A percentile compares a stretch with the other conserved stretches of the same genome.
Conservation (phyloP, 1,284 basidiomycete genomes). For the Xerocomus nothofagi region DNA sequence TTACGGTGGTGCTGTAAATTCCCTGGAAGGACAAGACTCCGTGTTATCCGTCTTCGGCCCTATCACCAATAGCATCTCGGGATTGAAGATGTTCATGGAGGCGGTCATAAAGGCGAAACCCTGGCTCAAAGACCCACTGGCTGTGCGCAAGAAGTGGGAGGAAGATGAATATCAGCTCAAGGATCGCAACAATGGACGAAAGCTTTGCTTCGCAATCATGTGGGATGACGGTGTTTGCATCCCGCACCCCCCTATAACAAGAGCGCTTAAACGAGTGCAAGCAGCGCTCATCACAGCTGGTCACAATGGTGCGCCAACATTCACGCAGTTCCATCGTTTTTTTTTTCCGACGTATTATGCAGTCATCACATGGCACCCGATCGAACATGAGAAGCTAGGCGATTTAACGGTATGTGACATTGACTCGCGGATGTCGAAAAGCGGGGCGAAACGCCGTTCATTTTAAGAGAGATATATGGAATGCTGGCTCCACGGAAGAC, state of each 20-base stretch:
- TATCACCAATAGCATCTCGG: constrained; percentile 55
- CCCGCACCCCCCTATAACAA: constrained; percentile 72
- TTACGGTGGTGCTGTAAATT: constrained; percentile 62
- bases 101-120: constrained; percentile 56
- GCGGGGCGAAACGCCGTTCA: background rate
- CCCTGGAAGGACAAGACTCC: constrained; percentile 70
- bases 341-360: constrained; percentile 4
- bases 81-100: constrained; percentile 64
- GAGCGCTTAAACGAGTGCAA: constrained; percentile 62
- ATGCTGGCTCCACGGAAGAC: constrained; percentile 46
- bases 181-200: constrained; percentile 58
- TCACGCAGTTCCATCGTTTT: background rate
- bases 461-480: constrained; percentile 41
- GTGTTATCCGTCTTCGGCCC: constrained; percentile 75
- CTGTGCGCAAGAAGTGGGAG: constrained; percentile 64
- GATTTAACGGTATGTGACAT: constrained; percentile 36
- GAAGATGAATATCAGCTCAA: constrained; percentile 56
- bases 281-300: constrained; percentile 62
- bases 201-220: constrained; percentile 62
- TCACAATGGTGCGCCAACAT: constrained; percentile 53
- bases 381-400: constrained; percentile 42
- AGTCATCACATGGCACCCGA: constrained; percentile 45
- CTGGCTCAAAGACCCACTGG: constrained; percentile 69
- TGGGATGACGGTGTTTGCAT: constrained; percentile 60
- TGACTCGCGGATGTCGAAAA: background rate